Conservation (phyloP, 106 monocot genomes). For the Cymbidium sinense region DNA sequence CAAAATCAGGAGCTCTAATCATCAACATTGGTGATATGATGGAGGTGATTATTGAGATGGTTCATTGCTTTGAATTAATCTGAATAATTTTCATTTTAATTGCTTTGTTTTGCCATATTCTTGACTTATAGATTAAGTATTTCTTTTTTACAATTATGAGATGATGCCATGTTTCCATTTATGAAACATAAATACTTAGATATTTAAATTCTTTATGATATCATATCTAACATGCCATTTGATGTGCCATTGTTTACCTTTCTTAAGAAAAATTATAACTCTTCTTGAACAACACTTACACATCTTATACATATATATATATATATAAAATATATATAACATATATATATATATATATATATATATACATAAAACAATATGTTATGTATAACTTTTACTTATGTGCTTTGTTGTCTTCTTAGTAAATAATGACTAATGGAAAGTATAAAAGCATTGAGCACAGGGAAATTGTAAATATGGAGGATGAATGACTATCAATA, state of each 20-base stretch:
- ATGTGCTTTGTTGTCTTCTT: too few species aligned
- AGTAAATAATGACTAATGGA: constrained; percentile 33
- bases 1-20: neutral
- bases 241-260: too few species aligned
- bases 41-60: constrained; percentile 8
- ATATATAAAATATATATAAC: too few species aligned
- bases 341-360: too few species aligned
- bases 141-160: neutral
- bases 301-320: too few species aligned
- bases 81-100: neutral
- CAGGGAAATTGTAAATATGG: constrained; percentile 22
- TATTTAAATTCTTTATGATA: too few species aligned
- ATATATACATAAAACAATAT: too few species aligned
- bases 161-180: neutral
- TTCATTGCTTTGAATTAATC: too few species aligned
- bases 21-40: constrained; percentile 7
- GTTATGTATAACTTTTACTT: too few species aligned
- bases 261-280: too few species aligned
- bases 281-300: too few species aligned
- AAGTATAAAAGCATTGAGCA: constrained; percentile 47
- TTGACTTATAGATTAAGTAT: neutral
- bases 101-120: neutral
- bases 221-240: too few species aligned
- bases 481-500: constrained; percentile 27
- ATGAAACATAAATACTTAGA: neutral